Evolutionary conservation across 2,329 filamentous ascomycete genomes (phyloP), one percentile per base, ranked within the genome.

Genomic region (Verticillium klebahnii): DNA sequence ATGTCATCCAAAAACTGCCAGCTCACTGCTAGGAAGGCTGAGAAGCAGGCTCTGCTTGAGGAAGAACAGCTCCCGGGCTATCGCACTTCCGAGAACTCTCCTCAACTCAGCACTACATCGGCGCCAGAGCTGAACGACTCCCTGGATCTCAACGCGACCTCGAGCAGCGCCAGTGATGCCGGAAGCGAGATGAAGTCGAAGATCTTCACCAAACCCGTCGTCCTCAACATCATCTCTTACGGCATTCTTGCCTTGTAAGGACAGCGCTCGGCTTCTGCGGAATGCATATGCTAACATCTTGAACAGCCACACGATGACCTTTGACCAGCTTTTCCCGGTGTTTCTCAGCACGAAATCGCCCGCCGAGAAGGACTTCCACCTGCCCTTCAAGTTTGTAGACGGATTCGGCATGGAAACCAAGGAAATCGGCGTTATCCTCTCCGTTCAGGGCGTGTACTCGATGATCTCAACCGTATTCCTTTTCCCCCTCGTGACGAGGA

Each of bases 181-280:
- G 61, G 36, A 58, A 36, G 63, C 19, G 54, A 59, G 14, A 45
- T 23, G 2, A 52, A 59, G 56, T 57, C 60, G 59, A 86, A 85
- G 69, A 89, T 88, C 9, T 97, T 98, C 74, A 96, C 92, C 14
- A 87, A 82, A 71, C 91, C 94, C 58, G 91, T 98, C 61, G 81
- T 96, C 63, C 81, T 96, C 71, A 94, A 93, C 71, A 96, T 97
- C 66, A 78, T 94, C 62, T 92, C 91, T 59, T 97, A 96, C 72
- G 94, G 93, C 55, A 92, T 98, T 69, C 81, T 98, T 63, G 94
- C 94, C 66, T 97, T 96, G 93, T 97, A 84, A 86, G 92, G 61
- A 58, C 57, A 61, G 54, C 67, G 2, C 15, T 15, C 37, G n/a
- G 39, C 39, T 34, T 61, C 61, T 14, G 5, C 39, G 17, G 6